Percentiles rank a stretch among this genome's conserved stretches.
Conservation (phyloP, 1,284 basidiomycete genomes). For the Puccinia horiana region DNA sequence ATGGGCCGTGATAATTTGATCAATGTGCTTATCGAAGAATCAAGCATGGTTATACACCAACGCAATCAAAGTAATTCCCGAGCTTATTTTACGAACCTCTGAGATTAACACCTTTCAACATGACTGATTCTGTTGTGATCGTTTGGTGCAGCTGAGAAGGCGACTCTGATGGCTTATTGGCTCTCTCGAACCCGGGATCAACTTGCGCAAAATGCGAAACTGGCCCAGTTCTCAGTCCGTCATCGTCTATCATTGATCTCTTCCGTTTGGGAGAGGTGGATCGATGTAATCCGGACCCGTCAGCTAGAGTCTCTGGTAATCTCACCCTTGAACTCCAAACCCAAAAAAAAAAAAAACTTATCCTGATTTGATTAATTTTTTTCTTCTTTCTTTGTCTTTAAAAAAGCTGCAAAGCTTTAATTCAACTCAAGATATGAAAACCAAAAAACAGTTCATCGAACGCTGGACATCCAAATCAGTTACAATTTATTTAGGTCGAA, state of each 20-base stretch:
- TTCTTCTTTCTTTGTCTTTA: background rate
- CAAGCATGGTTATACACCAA: background rate
- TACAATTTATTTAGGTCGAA: background rate
- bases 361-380: too few relatives aligned
- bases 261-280: slow-evolving; percentile 7
- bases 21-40: background rate
- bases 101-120: background rate
- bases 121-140: background rate
- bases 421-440: background rate
- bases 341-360: too few relatives aligned
- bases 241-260: background rate
- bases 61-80: background rate
- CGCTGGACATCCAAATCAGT: slow-evolving; percentile 8
- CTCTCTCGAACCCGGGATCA: background rate
- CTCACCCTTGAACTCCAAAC: background rate
- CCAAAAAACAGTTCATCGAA: background rate
- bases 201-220: background rate
- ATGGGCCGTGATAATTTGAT: background rate
- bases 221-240: background rate
- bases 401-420: slow-evolving; percentile 3
- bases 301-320: background rate
- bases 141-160: background rate
- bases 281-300: background rate
- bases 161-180: background rate
- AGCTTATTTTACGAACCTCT: background rate